Base-by-base conservation (phyloP, 2,329 filamentous ascomycete species). In the Cladosporium sp. region DNA sequence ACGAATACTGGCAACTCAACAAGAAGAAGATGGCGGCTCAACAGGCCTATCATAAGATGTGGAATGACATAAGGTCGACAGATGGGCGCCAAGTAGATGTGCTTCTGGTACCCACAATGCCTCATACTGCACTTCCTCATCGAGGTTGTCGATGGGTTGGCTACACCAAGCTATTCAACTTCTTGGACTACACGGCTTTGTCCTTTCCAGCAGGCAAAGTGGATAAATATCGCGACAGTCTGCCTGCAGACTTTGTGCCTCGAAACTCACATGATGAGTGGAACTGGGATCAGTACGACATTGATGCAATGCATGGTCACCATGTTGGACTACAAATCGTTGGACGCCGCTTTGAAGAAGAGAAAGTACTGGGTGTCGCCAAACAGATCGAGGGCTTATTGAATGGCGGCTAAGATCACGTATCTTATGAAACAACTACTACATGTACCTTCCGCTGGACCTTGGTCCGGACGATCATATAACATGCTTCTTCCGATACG, bases 271-370 rank as follows among this genome's bases (percentile, higher is more conserved):
- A 78, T 1, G 81, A 84, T 62, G 70, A 73, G 49, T 81, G 78
- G 78, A 83, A 84, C 63, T 77, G 74, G 70, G 66, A 67, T 4
- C 60, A 80, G 12, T 96, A 96, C 70, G 83, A 96, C 69, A 84
- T 89, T 0, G 75, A 78, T n/a, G 83, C 83, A 49, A 96, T 96
- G 91, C 86, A 91, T 52, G 91, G 90, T 0, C 76, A 96, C 35
- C 91, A 91, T 0, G 88, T 94, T 0, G 90, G 84, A 0, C 84
- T 96, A 8, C 90, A 95, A 73, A 79, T 95, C 28, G 85, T 95
- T 0, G 90, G 90, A 1, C 80, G 86, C 48, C 79, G 89, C 20
- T 75, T 93, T 64, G 86, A 93, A 68, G 91, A 95, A 70, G 90
- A 95, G 74, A 93, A 91, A 75, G 89, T 94, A 0, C 74, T 95